Evolutionary conservation across 805 yeast species (phyloP), one percentile per base, ranked within the genome.

Genomic region (Dipodascopsis uninucleata): DNA sequence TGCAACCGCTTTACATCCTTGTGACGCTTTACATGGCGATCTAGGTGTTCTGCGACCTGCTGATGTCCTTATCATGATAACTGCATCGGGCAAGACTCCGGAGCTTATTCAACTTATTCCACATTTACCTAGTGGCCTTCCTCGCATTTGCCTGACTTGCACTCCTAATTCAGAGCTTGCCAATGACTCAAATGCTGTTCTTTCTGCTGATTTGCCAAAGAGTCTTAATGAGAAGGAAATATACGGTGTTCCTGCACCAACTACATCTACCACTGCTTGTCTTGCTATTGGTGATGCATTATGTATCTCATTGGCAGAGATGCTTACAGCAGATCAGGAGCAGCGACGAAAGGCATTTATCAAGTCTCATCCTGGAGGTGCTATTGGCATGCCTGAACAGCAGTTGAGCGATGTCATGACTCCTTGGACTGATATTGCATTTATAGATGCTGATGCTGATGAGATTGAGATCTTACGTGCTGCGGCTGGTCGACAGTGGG

Each of bases 1-100:
- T 40, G 71, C 95, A 0, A 75, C 78, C 0, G 56, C 75, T 1
- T 66, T 87, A 42, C 96, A 87, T 60, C 95, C 96, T 0, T 68
- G 85, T 3, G 96, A 87, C 49, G 96, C 96, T 0, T 67, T 88
- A 16, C 96, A 87, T 61, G 96, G 96, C 4, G 96, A 87, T 62
- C 71, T 87, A 56, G 96, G 96, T 1, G 65, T 81, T 29, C 65
- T 88, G 6, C 65, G 76, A 39, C 72, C 72, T 14, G 67, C 72
- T 20, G 72, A 73, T 46, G 85, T 82, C 52, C 49, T 87, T 41
- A 62, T 88, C 2, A 67, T 85, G 57, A 76, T 87, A 28, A 78
- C 89, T 0, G 83, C 89, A 1, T 80, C 90, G 24, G 96, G 96
- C 1, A 81, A 79, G 56, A 82, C 95, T 0, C 85, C 88, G 0